Base-by-base conservation (phyloP, 371 early-diverging fungal genomes). In the Syncephalastrum racemosum region DNA sequence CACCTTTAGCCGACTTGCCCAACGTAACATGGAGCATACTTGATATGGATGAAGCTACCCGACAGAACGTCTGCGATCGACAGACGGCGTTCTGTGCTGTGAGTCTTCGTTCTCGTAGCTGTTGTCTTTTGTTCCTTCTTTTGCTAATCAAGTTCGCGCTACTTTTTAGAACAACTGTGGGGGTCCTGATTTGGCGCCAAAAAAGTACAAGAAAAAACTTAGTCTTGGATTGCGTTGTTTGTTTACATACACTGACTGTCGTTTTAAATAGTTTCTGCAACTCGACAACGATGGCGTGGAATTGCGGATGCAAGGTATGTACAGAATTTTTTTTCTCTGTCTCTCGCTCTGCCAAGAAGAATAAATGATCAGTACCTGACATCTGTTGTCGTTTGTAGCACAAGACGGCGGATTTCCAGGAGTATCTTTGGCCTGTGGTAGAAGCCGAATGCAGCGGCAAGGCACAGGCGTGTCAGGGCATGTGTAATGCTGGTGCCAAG, bases 271-370 rank as follows among this genome's bases (percentile, higher is more conserved):
- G 58, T 36, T 58, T 54, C 39, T 58, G 63, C 39, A 58, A 54
- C 31, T 44, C 53, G 42, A 67, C 69, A 18, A 58, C 70, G 2
- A 69, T 75, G 72, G 75, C 70, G 39, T 75, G 75, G 75, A 62
- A 60, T 8, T 75, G 75, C 53, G 63, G 53, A 8, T 75, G 75
- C 25, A 25, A 55, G 50, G 71, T 71, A 64, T 66, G 7, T 1
- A 59, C 55, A 25, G 47, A 50, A 7, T n/a, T 19, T 6, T n/a
- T 40, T 13, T 27, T 54, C 46, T 51, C 27, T 27, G 6, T 27
- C 27, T 6, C 27, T 27, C 7, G 27, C 27, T n/a, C n/a, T n/a
- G 27, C 27, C 27, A 27, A 54, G 54, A 39, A 51, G 50, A 48
- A n/a, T n/a, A n/a, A n/a, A n/a, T n/a, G 12, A 10, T n/a, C 18